Evolutionary conservation across 176 grass and related monocot species (phyloP), one percentile per base, ranked within the genome.

Genomic region (Zoysia pacifica): DNA sequence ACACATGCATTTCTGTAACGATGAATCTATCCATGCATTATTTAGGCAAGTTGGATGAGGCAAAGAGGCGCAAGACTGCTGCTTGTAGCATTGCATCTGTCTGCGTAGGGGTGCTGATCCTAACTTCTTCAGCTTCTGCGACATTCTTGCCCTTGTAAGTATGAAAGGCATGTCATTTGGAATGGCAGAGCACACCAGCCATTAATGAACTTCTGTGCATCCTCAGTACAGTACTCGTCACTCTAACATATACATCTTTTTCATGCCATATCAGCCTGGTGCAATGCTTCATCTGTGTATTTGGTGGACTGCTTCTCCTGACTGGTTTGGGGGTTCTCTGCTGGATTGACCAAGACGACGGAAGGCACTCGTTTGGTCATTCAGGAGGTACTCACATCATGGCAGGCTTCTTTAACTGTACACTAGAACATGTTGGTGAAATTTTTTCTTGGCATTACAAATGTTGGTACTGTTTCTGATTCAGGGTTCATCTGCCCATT

Each of bases 321-420:
- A 28, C 28, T 28, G 28, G 28, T 28, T 0, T 28, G 28, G 28
- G 28, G 28, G 28, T 28, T 0, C 28, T 28, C 0, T 28, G 28
- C 28, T 28, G 53, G 73, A 91, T 94, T 0, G 93, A 94, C 45
- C 92, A 94, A 87, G 88, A 94, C 11, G 69, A 87, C 1, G 81
- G 62, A 28, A 79, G 89, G n/a, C 93, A 94, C 72, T 79, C 49
- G 4, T 94, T 94, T 76, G 93, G 93, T 70, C 88, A 92, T 58
- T 78, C 89, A 7, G 93, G 93, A 91, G 93, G 93, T 94, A 85
- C 65, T 76, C 0, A n/a, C 45, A 18, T 65, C 9, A 6, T 55
- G 18, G 19, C 9, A 81, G 5, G 16, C 9, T 63, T 62, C 11
- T 37, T 38, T 5, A 14, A 67, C 41, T 66, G 2, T 65, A 7